Base-by-base conservation (phyloP, 1,284 basidiomycete genomes). In the Ceraceosorus bombacis region DNA sequence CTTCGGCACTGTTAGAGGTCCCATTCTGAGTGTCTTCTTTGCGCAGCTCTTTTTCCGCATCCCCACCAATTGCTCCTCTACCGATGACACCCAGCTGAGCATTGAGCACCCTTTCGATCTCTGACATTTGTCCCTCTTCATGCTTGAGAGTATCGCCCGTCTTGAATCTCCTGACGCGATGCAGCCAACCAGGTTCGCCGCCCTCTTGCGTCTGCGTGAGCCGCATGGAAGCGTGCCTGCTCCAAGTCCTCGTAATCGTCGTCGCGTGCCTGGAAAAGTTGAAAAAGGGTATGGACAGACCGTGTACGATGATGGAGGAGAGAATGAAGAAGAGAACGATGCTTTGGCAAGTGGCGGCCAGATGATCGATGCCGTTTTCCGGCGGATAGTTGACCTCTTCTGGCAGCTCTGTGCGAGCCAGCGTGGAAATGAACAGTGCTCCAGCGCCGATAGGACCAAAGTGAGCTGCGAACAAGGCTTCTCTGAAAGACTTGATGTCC, bases 371-470 rank as follows among this genome's bases (percentile, higher is more conserved):
- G 51, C 58, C 59, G 6, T 66, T 70, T 55, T 71, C 51, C 0
- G 76, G 74, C n/a, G 74, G 75, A 17, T 68, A 54, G 27, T 60
- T 50, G 4, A 73, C 57, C 27, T 76, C 67, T 41, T 75, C 64
- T 13, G 73, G 70, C 54, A 77, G 64, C 51, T 72, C 52, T 2
- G 68, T 65, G 2, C 76, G 63, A 2, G 71, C 73, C 8, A 73
- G 66, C 4, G 73, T 76, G 37, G 70, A 69, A 51, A 77, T 77
- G 57, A 77, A 76, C 54, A 76, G 75, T 39, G 71, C 73, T 53
- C 76, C 75, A 37, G 73, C 69, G 38, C 75, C 76, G 58, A 78
- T 77, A 53, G 76, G 76, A 2, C 75, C 76, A 57, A 77, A 77
- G 58, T 77, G 73, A 39, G 74, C 76, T 12, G 66, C 64, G 60